Percentiles rank a stretch among this genome's conserved stretches.
Evolutionary conservation across 768 basidiomycete species (phyloP).

Genomic region (Naganishia friedmannii): DNA sequence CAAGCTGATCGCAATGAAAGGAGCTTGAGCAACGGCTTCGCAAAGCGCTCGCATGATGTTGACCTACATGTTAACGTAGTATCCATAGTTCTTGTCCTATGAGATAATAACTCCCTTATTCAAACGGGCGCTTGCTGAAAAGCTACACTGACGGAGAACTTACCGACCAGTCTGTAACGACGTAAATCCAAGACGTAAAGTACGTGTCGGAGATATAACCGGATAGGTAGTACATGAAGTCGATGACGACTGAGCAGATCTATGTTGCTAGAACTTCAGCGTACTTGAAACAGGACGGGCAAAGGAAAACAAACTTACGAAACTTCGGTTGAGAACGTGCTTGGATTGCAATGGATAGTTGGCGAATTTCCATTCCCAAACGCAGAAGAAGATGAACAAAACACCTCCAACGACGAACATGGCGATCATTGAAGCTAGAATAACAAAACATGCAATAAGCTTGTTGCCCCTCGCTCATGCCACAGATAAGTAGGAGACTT

Average conservation of each 20-base stretch:
- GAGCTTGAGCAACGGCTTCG: not conserved
- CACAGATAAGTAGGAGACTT: conserved; percentile 10
- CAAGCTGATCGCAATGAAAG: not conserved
- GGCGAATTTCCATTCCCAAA: conserved; percentile 52
- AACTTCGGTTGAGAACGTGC: conserved; percentile 52
- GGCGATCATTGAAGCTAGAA: conserved; percentile 53
- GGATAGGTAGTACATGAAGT: conserved; percentile 44
- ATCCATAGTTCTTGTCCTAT: conserved; percentile 36
- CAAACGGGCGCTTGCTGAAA: conserved; percentile 35
- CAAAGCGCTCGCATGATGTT: conserved; percentile 25
- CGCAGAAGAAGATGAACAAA: conserved; percentile 51
- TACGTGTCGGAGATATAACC: conserved; percentile 36
- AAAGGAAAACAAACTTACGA: conserved; percentile 44
- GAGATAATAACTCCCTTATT: not conserved
- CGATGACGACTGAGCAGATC: conserved; percentile 39
- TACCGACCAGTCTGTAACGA: conserved; percentile 51
- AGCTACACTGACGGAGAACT: conserved; percentile 34
- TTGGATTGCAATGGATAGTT: conserved; percentile 51
- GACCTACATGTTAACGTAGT: conserved; percentile 29
- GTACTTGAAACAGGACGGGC: not conserved
- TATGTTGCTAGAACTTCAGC: not conserved
- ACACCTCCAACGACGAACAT: conserved; percentile 57
- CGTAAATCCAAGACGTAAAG: conserved; percentile 43
- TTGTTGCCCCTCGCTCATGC: conserved; percentile 29
- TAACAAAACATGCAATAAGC: not conserved